Evolutionary conservation across 2,329 filamentous ascomycete species (phyloP), one percentile per base, ranked within the genome.

Genomic region (Tolypocladium ophioglossoides): DNA sequence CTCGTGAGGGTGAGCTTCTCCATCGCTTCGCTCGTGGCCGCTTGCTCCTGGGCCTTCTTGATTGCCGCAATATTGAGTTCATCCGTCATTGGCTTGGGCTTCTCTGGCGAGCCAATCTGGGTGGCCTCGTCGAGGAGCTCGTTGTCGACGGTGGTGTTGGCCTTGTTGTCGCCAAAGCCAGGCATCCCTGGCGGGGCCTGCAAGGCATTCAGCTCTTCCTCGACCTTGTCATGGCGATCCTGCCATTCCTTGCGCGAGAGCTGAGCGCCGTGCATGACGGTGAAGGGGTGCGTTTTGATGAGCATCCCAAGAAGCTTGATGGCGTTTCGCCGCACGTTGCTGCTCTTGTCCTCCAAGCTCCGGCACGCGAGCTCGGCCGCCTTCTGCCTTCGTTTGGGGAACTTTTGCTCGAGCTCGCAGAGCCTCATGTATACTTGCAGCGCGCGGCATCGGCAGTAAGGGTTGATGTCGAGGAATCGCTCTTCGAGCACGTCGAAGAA

Each of bases 401-500:
- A 96, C 67, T 97, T 97, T 59, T 92, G 89, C 49, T 96, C 90
- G n/a, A 97, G 78, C 55, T 96, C 91, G 64, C 91, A 96, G 14
- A 99, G 79, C 66, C 85, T 92, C 72, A 89, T 82, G 65, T 94
- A 96, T 4, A 97, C 94, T 66, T 99, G 94, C 56, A 99, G 89
- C 2, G 90, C 85, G 62, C 92, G 82, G 70, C 88, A 95, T 64
- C 94, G 83, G 67, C 91, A 96, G 72, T 97, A 99, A 0, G 94
- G 95, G 69, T 97, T 99, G 64, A 96, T 83, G 63, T 99, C 94
- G 51, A 97, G 78, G 70, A 99, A 99, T 14, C 94, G 85, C 72
- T 97, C 92, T 67, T 99, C 91, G 2, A 99, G 76, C 0, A 97
- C 91, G 63, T 97, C 92, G 64, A 97, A 97, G 68, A 97, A 99